phyloP scores from a whole-genome alignment of 2,329 filamentous ascomycete species.

The Dryadomyces quercus-mongolicae region DNA sequence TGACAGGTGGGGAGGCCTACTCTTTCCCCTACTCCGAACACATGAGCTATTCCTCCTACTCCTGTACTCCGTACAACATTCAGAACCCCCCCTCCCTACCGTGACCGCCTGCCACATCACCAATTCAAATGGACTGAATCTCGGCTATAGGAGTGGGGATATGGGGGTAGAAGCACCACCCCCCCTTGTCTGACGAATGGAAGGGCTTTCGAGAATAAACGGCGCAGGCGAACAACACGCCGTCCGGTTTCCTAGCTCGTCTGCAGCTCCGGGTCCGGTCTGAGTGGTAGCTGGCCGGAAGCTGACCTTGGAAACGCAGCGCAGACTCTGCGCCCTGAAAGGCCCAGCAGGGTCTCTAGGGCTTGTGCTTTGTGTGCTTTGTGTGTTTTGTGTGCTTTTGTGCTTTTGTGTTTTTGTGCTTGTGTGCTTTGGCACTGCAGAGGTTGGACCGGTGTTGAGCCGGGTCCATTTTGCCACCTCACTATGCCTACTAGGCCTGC shows the following conservation, averaged over 20 bases:
- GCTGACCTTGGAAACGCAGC: no score
- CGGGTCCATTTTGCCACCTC: conserved; percentile 33
- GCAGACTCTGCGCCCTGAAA: no score
- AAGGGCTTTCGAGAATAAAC: conserved; percentile 1
- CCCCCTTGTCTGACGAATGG: background rate
- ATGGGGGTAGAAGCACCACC: background rate
- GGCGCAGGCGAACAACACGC: background rate
- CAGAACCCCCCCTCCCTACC: background rate
- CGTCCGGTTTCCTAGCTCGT: background rate
- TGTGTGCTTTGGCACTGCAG: no score
- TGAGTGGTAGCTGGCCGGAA: background rate
- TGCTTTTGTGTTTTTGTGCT: no score
- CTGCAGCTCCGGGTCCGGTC: background rate
- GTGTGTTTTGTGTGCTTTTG: no score
- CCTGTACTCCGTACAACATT: background rate
- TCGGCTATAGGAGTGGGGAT: background rate
- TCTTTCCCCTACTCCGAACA: conserved; percentile 11
- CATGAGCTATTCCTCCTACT: background rate
- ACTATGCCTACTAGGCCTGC: conserved; percentile 25
- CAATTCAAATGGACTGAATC: background rate
- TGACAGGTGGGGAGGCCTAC: conserved; percentile 19
- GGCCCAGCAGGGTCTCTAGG: no score
- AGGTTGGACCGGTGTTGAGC: background rate
- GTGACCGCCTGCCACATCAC: conserved; percentile 1
- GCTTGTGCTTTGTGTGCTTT: no score